Base-by-base conservation (phyloP, 75 land plant species). In the Picea sitchensis region DNA sequence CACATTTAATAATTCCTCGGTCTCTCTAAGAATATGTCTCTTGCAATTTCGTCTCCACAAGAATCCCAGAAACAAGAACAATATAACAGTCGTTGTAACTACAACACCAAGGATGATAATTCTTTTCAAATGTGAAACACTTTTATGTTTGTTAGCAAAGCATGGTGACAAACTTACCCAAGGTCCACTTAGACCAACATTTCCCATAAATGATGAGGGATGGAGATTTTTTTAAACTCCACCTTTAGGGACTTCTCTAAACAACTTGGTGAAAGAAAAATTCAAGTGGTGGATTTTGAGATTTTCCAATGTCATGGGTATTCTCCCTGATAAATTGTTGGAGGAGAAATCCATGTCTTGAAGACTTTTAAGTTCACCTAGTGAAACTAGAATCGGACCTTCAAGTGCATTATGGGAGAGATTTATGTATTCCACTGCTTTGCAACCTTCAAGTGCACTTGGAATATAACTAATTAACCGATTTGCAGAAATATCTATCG, bases 401-500 rank as follows among this genome's bases (percentile, higher is more conserved):
- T 85, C 77, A 58, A 93, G 84, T 3, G 32, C 58, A 56, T 93
- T 93, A 20, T 77, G 36, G 3, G 88, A 85, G 8, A 93, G 68
- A 80, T 85, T 83, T 44, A 93, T 84, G n/a, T 76, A 82, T 32
- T 87, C 59, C 76, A 91, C 34, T 76, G 80, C 87, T 68, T 56
- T 81, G 58, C 93, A 88, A 44, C 79, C 78, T 31, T 78, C 82
- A 34, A 94, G 64, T 3, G 80, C 26, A 34, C 15, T 7, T 5
- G 93, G 93, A 79, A 93, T 91, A 58, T 74, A 71, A 8, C 95
- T 93, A 34, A 84, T 77, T 3, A 93, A 76, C 51, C 87, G 83
- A 57, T 93, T 93, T 72, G 82, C 84, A n/a, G 93, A 93, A 47
- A 93, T 32, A 76, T 88, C 88, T 32, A 94, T 81, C 8, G 75